Evolutionary conservation across 306 rosid genomes (phyloP), one percentile per base, ranked within the genome.

Genomic region (Cicer yamashitae): DNA sequence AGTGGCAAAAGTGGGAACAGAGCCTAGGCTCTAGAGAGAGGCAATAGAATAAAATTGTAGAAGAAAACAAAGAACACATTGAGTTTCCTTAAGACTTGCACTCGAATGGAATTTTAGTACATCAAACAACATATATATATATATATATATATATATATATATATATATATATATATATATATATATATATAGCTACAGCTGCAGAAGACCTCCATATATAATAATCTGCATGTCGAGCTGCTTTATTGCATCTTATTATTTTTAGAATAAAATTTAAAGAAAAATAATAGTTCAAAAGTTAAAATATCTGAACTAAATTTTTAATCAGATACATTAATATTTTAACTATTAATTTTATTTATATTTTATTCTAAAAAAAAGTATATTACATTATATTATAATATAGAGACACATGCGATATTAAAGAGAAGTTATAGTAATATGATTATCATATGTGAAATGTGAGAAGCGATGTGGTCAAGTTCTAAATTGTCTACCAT

Each of bases 191-290:
- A 20, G 17, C 39, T 54, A 30, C 76, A 74, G 70, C 69, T 74
- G 5, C 70, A 74, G 50, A 60, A 61, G 70, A 46, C 78, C 70
- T 34, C 18, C 57, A 40, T 56, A 71, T 14, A 41, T 14, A 51
- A 74, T 50, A 13, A 34, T 34, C 14, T 74, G 60, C n/a, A 61
- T 61, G 62, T 48, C n/a, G 71, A 74, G 71, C 62, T 45, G 47
- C 38, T 59, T 17, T 17, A 0, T 17, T 17, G 18, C 18, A 17
- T 61, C 38, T 62, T 61, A 74, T 40, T 46, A 18, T 10, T 4
- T 5, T 1, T 20, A 20, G 2, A 20, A 20, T 20, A 1, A 20
- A 20, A 20, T 20, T 20, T 20, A 20, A 20, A 20, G 1, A 20
- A 20, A 20, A 20, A 20, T 20, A 1, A 1, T 20, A 20, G 22